Evolutionary conservation across 805 yeast genomes (phyloP), one percentile per base, ranked within the genome.

Genomic region (Lachancea quebecensis): DNA sequence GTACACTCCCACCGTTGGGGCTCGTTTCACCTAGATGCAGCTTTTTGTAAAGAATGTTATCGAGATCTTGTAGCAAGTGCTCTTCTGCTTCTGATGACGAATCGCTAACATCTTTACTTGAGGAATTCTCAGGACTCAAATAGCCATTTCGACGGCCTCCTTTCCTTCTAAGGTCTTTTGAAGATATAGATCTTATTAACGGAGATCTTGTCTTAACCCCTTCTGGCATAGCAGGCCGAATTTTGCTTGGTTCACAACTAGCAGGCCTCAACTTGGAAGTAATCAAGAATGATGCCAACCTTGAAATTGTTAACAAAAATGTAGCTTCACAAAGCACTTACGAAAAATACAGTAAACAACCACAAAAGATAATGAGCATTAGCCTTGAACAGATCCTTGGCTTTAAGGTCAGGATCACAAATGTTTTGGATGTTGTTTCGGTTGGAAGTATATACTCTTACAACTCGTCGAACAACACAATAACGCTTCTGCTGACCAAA

Each of bases 391-490:
- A 56, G 37, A 47, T 60, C 17, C 39, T 62, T 6, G 68, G 68
- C 27, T 59, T 59, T 37, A 73, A 79, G 54, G 85, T 85, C 47
- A 77, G 71, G 56, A 69, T 84, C 42, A 74, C 77, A 10, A 85
- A 85, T 41, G 66, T 74, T 6, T 65, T 79, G 38, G 87, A 82
- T 55, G 71, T 73, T 25, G 68, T 69, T 8, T 69, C 79, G 42
- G 69, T 70, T n/a, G 95, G 93, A 1, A 66, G 72, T 29, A 72
- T 85, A 33, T 81, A 79, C 59, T 73, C 88, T 9, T 81, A 75
- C 59, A 75, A 78, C 46, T 68, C 80, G 7, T 45, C 71, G 70
- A 44, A 66, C 51, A 53, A 51, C 29, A 59, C 69, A 0, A 50
- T 71, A 0, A 64, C 70, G 46, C 67, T 60, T 8, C 58, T 54